Evolutionary conservation across 306 rosid species (phyloP).

Genomic region (Dryas drummondii): DNA sequence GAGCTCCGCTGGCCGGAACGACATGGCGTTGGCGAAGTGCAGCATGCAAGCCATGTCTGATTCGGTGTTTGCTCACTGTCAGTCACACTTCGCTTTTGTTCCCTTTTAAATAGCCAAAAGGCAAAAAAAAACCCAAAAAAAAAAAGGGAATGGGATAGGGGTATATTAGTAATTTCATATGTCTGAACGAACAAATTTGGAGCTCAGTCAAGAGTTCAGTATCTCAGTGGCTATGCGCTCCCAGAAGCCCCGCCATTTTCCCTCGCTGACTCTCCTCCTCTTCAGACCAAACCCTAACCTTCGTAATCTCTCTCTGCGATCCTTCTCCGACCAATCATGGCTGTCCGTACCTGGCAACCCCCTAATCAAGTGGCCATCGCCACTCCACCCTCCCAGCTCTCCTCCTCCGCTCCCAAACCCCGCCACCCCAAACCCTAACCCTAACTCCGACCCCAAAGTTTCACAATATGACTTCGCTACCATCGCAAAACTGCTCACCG

Average conservation of each 20-base stretch:
- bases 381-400: slow-evolving; percentile 14
- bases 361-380: slow-evolving; percentile 52
- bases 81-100: background rate
- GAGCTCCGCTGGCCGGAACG: slow-evolving; percentile 30
- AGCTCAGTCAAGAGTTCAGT: background rate
- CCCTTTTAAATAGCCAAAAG: background rate
- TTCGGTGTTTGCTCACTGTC: background rate
- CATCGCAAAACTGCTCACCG: slow-evolving; percentile 49
- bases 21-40: slow-evolving; percentile 36
- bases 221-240: slow-evolving; percentile 9
- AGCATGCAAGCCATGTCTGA: slow-evolving; percentile 53
- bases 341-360: slow-evolving; percentile 59
- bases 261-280: slow-evolving; percentile 18
- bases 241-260: slow-evolving; percentile 21
- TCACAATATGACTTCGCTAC: slow-evolving; percentile 40
- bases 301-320: slow-evolving; percentile 23
- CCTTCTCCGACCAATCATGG: slow-evolving; percentile 47
- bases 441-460: slow-evolving; percentile 6
- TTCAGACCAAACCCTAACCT: slow-evolving; percentile 25
- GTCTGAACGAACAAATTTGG: background rate
- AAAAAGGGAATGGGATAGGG: background rate
- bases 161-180: background rate
- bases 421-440: slow-evolving; percentile 25
- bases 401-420: background rate
- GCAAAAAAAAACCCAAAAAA: no score